Evolutionary conservation across 1,139 yeast genomes (phyloP).

Genomic region (Sugiyamaella paludigena): DNA sequence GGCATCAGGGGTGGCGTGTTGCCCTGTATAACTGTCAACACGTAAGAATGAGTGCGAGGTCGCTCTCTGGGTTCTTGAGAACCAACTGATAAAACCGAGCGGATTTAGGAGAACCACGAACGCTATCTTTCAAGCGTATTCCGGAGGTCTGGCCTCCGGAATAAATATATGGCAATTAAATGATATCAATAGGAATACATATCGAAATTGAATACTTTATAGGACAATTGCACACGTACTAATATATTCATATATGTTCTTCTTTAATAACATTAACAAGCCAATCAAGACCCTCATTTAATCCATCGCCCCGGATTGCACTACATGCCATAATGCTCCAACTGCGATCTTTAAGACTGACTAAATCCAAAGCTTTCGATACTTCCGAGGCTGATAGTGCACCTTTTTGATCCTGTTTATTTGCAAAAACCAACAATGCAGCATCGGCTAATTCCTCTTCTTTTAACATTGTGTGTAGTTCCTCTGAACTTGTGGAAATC

Average conservation of each 20-base stretch:
- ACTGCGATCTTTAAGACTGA: conserved; percentile 89
- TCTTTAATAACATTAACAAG: conserved; percentile 93
- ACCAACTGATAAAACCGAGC: no score
- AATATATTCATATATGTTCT: conserved; percentile 40
- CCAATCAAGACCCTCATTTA: conserved; percentile 97
- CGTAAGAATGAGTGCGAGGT: no score
- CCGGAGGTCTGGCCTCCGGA: no score
- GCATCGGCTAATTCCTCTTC: conserved; percentile 91
- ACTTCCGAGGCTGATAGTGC: conserved; percentile 95
- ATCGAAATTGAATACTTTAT: background rate
- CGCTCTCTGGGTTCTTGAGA: no score
- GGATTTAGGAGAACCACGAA: no score
- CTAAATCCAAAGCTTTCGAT: conserved; percentile 77
- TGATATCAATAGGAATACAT: no score
- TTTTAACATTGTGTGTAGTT: conserved; percentile 82
- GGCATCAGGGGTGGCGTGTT: no score
- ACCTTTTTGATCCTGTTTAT: conserved; percentile 95
- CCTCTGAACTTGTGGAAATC: conserved; percentile 81
- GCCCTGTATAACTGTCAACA: no score
- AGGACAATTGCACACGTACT: background rate
- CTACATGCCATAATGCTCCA: conserved; percentile 98
- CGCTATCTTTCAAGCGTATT: no score
- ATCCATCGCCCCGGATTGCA: conserved; percentile 94
- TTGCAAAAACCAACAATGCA: conserved; percentile 91
- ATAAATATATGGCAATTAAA: no score